Base-by-base conservation (phyloP, 2,329 filamentous ascomycete genomes). In the Neofusicoccum sp. region DNA sequence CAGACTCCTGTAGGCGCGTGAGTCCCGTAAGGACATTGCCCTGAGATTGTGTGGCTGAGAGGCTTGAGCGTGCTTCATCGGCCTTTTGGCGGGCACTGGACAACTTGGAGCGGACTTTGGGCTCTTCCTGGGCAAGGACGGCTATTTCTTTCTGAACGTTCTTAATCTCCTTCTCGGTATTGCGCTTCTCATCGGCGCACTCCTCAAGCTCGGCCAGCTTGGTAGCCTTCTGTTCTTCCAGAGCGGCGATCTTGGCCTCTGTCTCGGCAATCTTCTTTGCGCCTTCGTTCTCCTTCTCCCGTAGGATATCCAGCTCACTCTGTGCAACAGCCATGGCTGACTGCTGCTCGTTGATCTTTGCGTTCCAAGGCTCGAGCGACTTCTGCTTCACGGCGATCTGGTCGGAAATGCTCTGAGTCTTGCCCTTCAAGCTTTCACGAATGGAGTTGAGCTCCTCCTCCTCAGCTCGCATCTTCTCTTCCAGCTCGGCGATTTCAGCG, bases 271-370 rank as follows among this genome's bases (percentile, higher is more conserved):
- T 84, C 7, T 93, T 91, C 28, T 92, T 89, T 6, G 91, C 89
- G 4, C 93, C 93, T 36, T 94, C 89, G 71, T 93, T 97, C 58
- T 92, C 91, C 73, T 93, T 92, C 74, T 99, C 95, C 44, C 87
- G 86, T 6, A 99, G 84, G 63, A 99, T 98, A 64, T 93, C 89
- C 68, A 98, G 86, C 76, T 99, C 94, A 76, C 93, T 97, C 74
- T 97, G 91, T 1, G 95, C 93, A 9, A 99, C 93, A 3, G 94
- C 94, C 68, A 97, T 96, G 3, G 91, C 88, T 0, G 93, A 97
- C 72, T 95, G 90, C 76, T 97, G 98, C 73, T 97, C 90, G 76
- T 95, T 97, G 79, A 99, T 94, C 78, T 95, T 98, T 68, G 93
- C 93, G 69, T 90, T 93, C 95, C 95, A 99, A 0, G 95, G 95